Evolutionary conservation across 257 asterid species (phyloP).

Genomic region (Ilex aquifolium): DNA sequence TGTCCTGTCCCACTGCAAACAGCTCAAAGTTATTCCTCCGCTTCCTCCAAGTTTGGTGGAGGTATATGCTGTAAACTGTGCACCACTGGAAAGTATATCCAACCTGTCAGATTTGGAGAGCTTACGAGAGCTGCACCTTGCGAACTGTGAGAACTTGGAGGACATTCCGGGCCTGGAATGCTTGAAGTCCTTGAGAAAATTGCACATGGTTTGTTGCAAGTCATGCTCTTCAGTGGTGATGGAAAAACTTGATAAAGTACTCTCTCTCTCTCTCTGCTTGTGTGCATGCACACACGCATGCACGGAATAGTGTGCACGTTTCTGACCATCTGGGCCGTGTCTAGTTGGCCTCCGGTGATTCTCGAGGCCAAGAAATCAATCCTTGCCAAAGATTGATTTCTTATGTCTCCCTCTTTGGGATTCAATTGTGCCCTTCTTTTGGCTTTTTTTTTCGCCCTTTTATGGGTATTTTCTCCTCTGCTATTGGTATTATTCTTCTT

Average conservation of each 20-base stretch:
- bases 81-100: constrained; percentile 7
- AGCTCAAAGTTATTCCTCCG: constrained; percentile 24
- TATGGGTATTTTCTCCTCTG: too few relatives aligned
- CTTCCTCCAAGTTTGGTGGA: constrained; percentile 25
- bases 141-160: constrained; percentile 22
- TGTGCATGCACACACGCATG: too few relatives aligned
- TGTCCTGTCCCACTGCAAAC: constrained; percentile 16
- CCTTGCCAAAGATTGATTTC: too few relatives aligned
- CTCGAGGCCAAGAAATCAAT: too few relatives aligned
- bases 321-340: too few relatives aligned
- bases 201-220: constrained; percentile 21
- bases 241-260: not conserved
- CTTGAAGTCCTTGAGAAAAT: constrained; percentile 22
- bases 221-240: constrained; percentile 10
- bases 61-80: constrained; percentile 23
- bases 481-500: too few relatives aligned
- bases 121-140: constrained; percentile 19
- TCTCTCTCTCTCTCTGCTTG: not conserved
- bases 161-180: constrained; percentile 25
- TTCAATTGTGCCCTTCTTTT: too few relatives aligned
- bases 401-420: too few relatives aligned
- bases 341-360: too few relatives aligned
- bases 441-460: too few relatives aligned
- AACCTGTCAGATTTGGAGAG: constrained; percentile 17
- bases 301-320: too few relatives aligned